phyloP scores from a whole-genome alignment of 495 filamentous ascomycete species.

The Cercophora scortea region DNA sequence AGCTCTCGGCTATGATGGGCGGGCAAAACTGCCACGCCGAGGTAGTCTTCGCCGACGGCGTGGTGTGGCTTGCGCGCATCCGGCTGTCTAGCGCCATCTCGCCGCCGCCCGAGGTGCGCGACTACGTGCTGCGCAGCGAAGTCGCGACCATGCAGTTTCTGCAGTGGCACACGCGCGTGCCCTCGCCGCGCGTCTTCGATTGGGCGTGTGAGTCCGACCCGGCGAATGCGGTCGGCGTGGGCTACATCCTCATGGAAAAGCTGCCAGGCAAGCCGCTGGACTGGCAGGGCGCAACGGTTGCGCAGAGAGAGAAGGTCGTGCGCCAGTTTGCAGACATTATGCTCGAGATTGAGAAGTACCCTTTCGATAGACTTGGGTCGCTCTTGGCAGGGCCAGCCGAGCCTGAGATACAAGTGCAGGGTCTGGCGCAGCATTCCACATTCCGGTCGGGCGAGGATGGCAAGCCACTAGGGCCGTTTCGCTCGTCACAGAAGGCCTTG shows the following conservation, averaged over 20 bases:
- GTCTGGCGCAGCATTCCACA: background rate
- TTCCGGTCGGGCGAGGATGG: background rate
- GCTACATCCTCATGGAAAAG: constrained; percentile 4
- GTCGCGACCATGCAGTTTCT: constrained; percentile 1
- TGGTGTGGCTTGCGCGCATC: constrained; percentile 3
- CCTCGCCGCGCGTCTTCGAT: constrained; percentile 1
- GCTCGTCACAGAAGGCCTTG: background rate
- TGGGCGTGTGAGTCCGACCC: constrained; percentile 2
- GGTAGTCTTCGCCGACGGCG: constrained; percentile 1
- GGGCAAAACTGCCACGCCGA: constrained; percentile 12
- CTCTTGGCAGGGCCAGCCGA: background rate
- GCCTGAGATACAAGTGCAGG: background rate
- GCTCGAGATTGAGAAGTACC: constrained; percentile 1
- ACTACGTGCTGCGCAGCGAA: constrained; percentile 3
- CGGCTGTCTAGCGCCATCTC: background rate
- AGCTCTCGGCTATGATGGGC: constrained; percentile 13
- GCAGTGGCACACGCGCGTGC: background rate
- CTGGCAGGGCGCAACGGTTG: background rate
- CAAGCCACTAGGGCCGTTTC: background rate
- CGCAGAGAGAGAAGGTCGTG: background rate
- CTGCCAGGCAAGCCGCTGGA: constrained; percentile 1
- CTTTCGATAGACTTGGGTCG: background rate
- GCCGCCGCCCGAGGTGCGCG: constrained; percentile 1
- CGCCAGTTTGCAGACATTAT: background rate
- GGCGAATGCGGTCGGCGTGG: background rate